Conservation (phyloP, 2,329 filamentous ascomycete genomes). For the Neonectria magnoliae region DNA sequence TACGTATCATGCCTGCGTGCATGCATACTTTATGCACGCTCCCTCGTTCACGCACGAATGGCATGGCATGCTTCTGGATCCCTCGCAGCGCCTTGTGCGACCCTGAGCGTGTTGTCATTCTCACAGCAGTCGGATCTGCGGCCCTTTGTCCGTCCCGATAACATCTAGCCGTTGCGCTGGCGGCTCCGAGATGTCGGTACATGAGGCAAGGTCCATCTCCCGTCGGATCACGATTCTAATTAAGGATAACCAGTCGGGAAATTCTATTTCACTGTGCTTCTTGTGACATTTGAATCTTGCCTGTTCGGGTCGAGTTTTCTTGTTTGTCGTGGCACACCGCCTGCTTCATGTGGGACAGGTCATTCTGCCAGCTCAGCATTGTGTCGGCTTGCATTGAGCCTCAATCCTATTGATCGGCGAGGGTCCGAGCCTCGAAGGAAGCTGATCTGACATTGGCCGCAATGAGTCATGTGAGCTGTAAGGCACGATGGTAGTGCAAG, state of each 20-base stretch:
- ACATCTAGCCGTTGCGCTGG: not conserved
- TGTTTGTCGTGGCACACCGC: not conserved
- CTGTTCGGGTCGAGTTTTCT: conserved; percentile 9
- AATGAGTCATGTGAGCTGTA: conserved; percentile 1
- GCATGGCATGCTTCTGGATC: conserved; percentile 34
- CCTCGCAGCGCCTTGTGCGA: conserved; percentile 33
- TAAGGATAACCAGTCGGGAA: conserved; percentile 27
- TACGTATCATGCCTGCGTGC: conserved; percentile 43
- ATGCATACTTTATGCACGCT: conserved; percentile 36
- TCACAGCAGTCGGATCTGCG: conserved; percentile 21
- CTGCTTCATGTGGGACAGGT: not conserved
- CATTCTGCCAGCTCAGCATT: not conserved
- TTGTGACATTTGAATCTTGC: conserved; percentile 8
- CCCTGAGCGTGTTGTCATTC: conserved; percentile 15
- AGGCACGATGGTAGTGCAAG: conserved; percentile 5
- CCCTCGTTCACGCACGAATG: conserved; percentile 39
- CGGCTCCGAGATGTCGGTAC: conserved; percentile 7
- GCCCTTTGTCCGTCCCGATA: conserved; percentile 14
- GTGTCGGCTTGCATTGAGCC: not conserved
- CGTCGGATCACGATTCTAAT: conserved; percentile 8
- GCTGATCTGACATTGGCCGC: conserved; percentile 9
- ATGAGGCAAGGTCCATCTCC: conserved; percentile 12
- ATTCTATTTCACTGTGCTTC: conserved; percentile 22
- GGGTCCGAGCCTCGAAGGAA: not conserved
- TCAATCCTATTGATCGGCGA: conserved; percentile 15